A percentile compares a stretch with the other conserved stretches of the same genome.
Conservation (phyloP, 1,284 basidiomycete species). For the Sporisorium iseilematis-ciliati region DNA sequence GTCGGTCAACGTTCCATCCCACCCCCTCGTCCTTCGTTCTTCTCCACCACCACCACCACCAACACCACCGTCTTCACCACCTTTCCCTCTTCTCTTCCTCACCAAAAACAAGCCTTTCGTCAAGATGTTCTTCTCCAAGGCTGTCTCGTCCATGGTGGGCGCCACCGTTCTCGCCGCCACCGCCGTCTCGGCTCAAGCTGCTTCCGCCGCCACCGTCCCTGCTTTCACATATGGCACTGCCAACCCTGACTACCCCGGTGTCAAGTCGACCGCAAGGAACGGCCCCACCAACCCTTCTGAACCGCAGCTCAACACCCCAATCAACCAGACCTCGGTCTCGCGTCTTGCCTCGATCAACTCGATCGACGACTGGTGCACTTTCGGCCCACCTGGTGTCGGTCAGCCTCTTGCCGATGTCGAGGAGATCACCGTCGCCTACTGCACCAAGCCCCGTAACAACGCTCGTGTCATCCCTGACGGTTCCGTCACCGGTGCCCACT, state of each 20-base stretch:
- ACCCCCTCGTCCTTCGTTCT: not conserved
- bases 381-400: conserved; percentile 70
- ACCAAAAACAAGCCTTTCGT: not conserved
- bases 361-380: conserved; percentile 70
- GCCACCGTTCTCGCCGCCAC: conserved; percentile 33
- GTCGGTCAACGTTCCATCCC: not conserved
- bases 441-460: conserved; percentile 73
- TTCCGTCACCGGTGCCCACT: conserved; percentile 66
- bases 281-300: conserved; percentile 64
- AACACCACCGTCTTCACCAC: not conserved
- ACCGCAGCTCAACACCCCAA: conserved; percentile 63
- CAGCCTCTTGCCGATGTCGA: conserved; percentile 77
- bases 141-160: conserved; percentile 39
- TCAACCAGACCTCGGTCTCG: conserved; percentile 66
- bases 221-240: conserved; percentile 64
- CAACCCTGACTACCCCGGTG: conserved; percentile 56
- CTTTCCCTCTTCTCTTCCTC: not conserved
- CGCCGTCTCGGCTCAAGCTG: conserved; percentile 23
- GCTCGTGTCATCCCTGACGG: conserved; percentile 70
- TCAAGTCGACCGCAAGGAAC: conserved; percentile 47
- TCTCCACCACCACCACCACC: not conserved
- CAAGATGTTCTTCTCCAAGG: conserved; percentile 51
- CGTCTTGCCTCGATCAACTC: conserved; percentile 67
- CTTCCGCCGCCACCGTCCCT: conserved; percentile 7
- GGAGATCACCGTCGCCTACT: conserved; percentile 79